Base-by-base conservation (phyloP, 2,329 filamentous ascomycete genomes). In the Colletotrichum lindemuthianum region DNA sequence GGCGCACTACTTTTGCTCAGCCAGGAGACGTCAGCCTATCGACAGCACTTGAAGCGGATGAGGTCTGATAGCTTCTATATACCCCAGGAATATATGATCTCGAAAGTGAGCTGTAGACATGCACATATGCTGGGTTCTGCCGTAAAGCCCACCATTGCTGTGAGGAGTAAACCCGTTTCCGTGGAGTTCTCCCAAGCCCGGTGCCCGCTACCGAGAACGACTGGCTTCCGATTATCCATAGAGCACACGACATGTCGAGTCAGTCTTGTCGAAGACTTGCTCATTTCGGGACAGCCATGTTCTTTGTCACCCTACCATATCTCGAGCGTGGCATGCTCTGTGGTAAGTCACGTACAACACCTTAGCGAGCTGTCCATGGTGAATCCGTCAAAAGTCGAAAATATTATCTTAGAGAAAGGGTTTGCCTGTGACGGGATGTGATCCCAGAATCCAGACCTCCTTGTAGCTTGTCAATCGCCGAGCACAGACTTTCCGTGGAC, bases 81-180 rank as follows among this genome's bases (percentile, higher is more conserved):
- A 47, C 24, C 50, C 36, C 15, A 3, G 8, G 16, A 44, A 61
- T 36, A 51, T 13, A 47, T 33, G 16, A 24, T 36, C 24, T 24
- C 24, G 4, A 4, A 24, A 24, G 24, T 24, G 24, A 24, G 24
- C 5, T 24, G 24, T 24, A 24, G 24, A 24, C 3, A 24, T 24
- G 24, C 24, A 24, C 24, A 4, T 24, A 3, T 24, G 24, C 24
- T 24, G 24, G 24, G 24, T 24, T 24, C 24, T 16, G 43, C 43
- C 15, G 13, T 52, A 8, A 8, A 11, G n/a, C 34, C 8, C 16
- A 40, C 36, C 34, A 9, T 32, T 47, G 53, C 37, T 24, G 33
- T 43, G 36, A 64, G 54, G 49, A 13, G n/a, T 39, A 41, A 41
- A 10, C 55, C 54, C 36, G 40, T 55, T 53, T 44, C 53, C 34